Conservation (phyloP, 2,329 filamentous ascomycete species). For the Colletotrichum eleusines region DNA sequence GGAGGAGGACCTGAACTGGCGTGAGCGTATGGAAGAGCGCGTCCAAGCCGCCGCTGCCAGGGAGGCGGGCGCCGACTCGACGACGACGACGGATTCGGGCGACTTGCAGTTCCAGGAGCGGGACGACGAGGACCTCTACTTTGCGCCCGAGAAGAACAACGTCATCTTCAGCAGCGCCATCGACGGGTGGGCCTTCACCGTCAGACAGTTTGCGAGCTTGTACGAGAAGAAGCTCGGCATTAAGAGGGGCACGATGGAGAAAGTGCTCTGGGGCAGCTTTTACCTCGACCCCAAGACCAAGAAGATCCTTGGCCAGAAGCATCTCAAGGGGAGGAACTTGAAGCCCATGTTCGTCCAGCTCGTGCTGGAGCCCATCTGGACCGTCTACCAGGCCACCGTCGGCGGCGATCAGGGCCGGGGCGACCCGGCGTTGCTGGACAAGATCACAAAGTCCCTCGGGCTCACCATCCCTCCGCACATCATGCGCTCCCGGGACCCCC, state of each 20-base stretch:
- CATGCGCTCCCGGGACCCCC: constrained; percentile 84
- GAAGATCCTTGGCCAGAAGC: constrained; percentile 88
- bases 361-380: constrained; percentile 96
- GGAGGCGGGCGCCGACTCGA: constrained; percentile 52
- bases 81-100: constrained; percentile 60
- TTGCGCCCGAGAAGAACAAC: constrained; percentile 97
- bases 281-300: constrained; percentile 98
- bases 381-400: constrained; percentile 90
- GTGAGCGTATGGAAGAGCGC: constrained; percentile 90
- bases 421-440: constrained; percentile 85
- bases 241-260: constrained; percentile 88
- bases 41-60: constrained; percentile 68
- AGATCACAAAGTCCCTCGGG: constrained; percentile 92
- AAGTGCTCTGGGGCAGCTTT: constrained; percentile 96
- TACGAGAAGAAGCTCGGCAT: constrained; percentile 98
- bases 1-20: constrained; percentile 97
- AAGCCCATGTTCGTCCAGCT: constrained; percentile 99
- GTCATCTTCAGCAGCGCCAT: constrained; percentile 98
- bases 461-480: constrained; percentile 89
- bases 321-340: constrained; percentile 89
- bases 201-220: constrained; percentile 90
- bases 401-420: constrained; percentile 86
- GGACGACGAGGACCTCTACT: constrained; percentile 97
- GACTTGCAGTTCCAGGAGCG: constrained; percentile 85
- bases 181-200: constrained; percentile 99